These are phyloP conservation scores for Odonthalia washingtoniensis DNA, from an alignment of 31 red algal species.

Conservation along the genomic window DNA sequence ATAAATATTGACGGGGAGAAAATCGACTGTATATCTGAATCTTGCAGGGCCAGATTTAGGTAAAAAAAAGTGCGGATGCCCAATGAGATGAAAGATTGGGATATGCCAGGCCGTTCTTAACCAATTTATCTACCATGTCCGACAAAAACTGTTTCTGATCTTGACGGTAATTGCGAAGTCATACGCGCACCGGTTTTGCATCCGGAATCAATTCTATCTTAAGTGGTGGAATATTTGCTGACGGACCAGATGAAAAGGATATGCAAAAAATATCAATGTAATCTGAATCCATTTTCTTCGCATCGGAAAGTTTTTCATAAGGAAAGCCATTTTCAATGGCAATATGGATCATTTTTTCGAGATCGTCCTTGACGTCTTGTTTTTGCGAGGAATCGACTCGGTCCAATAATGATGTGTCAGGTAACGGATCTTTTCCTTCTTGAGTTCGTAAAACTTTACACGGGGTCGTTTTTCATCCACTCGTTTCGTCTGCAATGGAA, in stretches of 20 bases:
- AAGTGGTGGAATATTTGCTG: not conserved
- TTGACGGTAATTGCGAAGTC: constrained; percentile 16
- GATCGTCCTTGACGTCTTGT: not conserved
- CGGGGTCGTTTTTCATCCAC: not conserved
- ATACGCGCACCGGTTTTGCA: not conserved
- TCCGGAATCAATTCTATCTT: constrained; percentile 1
- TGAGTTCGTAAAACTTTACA: not conserved
- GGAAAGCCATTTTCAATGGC: constrained; percentile 2
- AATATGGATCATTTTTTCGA: not conserved
- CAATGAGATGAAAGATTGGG: not conserved
- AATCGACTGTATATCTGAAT: constrained; percentile 5
- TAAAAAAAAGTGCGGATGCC: constrained; percentile 5
- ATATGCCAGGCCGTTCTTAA: constrained; percentile 13
- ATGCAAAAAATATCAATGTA: constrained; percentile 19
- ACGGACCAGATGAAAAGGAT: not conserved
- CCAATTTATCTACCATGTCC: constrained; percentile 1
- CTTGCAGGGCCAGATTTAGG: constrained; percentile 15
- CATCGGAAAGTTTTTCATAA: not conserved
- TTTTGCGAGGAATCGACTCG: not conserved
- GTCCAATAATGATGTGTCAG: not conserved
- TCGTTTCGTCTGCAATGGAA: too few species aligned
- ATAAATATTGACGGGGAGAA: not conserved
- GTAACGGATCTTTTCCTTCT: not conserved
- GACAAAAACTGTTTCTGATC: constrained; percentile 1
- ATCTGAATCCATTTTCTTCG: not conserved